phyloP scores from a whole-genome alignment of 2,329 filamentous ascomycete species.

The Escovopsis weberi region DNA sequence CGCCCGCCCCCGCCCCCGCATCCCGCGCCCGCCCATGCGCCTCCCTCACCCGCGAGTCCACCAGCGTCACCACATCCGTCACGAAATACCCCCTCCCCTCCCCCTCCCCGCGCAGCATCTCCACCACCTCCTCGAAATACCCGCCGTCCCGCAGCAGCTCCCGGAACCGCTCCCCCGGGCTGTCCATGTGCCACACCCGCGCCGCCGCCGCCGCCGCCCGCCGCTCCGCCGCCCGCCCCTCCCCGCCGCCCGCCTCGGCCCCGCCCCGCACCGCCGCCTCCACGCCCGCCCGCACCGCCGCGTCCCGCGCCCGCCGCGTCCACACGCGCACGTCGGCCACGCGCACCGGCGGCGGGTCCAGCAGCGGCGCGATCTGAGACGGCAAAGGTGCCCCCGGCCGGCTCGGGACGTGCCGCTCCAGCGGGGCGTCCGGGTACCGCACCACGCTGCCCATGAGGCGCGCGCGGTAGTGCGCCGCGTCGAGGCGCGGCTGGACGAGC shows the following conservation, averaged over 20 bases:
- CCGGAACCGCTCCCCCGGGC: conserved; percentile 16
- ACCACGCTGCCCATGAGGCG: conserved; percentile 17
- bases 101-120: conserved; percentile 11
- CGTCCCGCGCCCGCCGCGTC: conserved; percentile 14
- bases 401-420: conserved; percentile 14
- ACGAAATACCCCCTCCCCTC: conserved; percentile 14
- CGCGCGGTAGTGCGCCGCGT: conserved; percentile 15
- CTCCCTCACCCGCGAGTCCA: conserved; percentile 12
- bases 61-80: conserved; percentile 14
- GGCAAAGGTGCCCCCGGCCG: conserved; percentile 7
- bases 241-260: conserved; percentile 9
- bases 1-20: conserved; percentile 4
- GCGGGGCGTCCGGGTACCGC: conserved; percentile 14
- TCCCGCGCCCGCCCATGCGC: conserved; percentile 1
- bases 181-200: conserved; percentile 17
- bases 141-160: conserved; percentile 12
- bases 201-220: conserved; percentile 14
- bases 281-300: conserved; percentile 10
- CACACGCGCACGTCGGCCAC: conserved; percentile 16
- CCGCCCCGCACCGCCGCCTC: conserved; percentile 10
- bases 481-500: conserved; percentile 15
- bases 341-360: conserved; percentile 15
- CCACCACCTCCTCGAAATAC: conserved; percentile 16
- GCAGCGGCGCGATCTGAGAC: conserved; percentile 11
- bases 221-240: no score